Percentiles rank a stretch among this genome's conserved stretches.
phyloP scores from a whole-genome alignment of 306 rosid genomes.

The Castanea crenata region DNA sequence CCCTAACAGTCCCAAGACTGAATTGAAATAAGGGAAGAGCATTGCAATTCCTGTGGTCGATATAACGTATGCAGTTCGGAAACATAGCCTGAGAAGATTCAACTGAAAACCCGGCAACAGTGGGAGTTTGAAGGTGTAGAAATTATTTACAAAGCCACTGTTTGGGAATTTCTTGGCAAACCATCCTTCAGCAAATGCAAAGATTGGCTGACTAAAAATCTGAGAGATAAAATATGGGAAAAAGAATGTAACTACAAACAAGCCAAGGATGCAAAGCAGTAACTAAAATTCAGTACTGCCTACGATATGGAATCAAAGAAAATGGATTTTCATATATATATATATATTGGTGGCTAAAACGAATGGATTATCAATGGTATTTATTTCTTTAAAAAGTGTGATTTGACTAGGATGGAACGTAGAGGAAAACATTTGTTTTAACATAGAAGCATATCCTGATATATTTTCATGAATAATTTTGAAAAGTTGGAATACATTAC shows the following conservation, averaged over 20 bases:
- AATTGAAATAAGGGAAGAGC: slow-evolving; percentile 84
- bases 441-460: too few species aligned
- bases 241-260: background rate
- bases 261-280: background rate
- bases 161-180: slow-evolving; percentile 45
- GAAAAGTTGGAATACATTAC: too few species aligned
- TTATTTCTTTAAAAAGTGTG: too few species aligned
- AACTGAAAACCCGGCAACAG: slow-evolving; percentile 41
- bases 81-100: slow-evolving; percentile 57
- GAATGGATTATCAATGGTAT: too few species aligned
- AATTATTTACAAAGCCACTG: slow-evolving; percentile 51
- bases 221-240: slow-evolving; percentile 23
- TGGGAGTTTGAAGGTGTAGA: slow-evolving; percentile 50
- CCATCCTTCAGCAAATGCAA: slow-evolving; percentile 64
- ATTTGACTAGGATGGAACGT: too few species aligned
- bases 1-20: slow-evolving; percentile 70
- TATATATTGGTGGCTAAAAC: too few species aligned
- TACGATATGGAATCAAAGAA: too few species aligned
- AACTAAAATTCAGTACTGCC: too few species aligned
- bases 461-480: too few species aligned
- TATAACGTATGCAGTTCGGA: slow-evolving; percentile 65
- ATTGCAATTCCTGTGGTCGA: slow-evolving; percentile 69
- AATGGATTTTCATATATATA: too few species aligned
- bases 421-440: too few species aligned
- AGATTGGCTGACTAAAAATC: slow-evolving; percentile 66